These are phyloP conservation scores for Strombidium stylifer DNA, from an alignment of 73 alveolate genomes.

Conservation along the genomic window DNA sequence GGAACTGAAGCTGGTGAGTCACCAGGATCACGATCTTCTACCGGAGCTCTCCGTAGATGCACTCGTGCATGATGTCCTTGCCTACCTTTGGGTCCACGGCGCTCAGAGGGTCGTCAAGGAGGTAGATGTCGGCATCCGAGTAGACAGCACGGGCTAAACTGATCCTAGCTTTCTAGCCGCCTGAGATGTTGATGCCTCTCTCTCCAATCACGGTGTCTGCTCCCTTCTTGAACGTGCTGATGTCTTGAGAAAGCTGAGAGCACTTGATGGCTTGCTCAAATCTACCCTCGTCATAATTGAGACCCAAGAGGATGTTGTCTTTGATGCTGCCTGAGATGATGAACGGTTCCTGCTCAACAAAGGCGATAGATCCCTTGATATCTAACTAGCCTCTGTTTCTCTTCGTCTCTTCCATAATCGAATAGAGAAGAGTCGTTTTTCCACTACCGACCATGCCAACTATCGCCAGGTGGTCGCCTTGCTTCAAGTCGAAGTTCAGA, in stretches of 20 bases:
- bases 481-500: constrained; percentile 3
- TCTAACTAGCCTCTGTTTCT: constrained; percentile 20
- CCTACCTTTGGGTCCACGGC: constrained; percentile 97
- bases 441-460: constrained; percentile 94
- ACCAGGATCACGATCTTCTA: constrained; percentile 72
- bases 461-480: constrained; percentile 72
- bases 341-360: constrained; percentile 89
- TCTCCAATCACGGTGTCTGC: constrained; percentile 97
- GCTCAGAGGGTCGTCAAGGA: constrained; percentile 89
- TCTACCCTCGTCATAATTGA: constrained; percentile 62
- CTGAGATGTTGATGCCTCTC: constrained; percentile 93
- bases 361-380: constrained; percentile 68
- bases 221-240: constrained; percentile 86
- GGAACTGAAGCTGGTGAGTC: constrained; percentile 64
- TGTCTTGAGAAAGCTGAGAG: constrained; percentile 78
- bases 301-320: constrained; percentile 89
- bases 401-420: constrained; percentile 63
- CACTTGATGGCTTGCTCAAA: constrained; percentile 71
- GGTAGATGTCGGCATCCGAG: constrained; percentile 72
- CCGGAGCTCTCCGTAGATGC: constrained; percentile 73
- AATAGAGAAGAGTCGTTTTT: constrained; percentile 77
- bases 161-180: constrained; percentile 97
- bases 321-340: constrained; percentile 87
- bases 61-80: constrained; percentile 81
- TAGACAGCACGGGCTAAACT: constrained; percentile 96